A percentile compares a stretch with the other conserved stretches of the same genome.
Conservation (phyloP, 1,139 yeast genomes). For the Debaryomyces sp. region DNA sequence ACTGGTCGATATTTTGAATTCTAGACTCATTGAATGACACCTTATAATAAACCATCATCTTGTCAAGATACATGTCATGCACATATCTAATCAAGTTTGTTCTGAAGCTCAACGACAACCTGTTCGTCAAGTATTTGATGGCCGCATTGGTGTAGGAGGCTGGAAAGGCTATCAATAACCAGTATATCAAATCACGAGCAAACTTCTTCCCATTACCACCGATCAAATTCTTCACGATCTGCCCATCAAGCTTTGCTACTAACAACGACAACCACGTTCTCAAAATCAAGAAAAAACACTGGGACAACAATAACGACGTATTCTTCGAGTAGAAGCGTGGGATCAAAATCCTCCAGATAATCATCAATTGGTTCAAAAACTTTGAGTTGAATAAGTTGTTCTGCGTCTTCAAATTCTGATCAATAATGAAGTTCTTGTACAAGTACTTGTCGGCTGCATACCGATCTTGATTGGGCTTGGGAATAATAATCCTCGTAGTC, state of each 20-base stretch:
- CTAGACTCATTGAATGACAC: constrained; percentile 50
- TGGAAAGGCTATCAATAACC: constrained; percentile 91
- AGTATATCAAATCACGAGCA: constrained; percentile 73
- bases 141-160: constrained; percentile 93
- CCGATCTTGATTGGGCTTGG: constrained; percentile 58
- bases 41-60: constrained; percentile 81
- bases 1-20: constrained; percentile 65
- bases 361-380: constrained; percentile 71
- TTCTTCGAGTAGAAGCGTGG: constrained; percentile 75
- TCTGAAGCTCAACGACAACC: constrained; percentile 81
- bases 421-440: constrained; percentile 54
- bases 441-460: constrained; percentile 71
- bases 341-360: constrained; percentile 80
- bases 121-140: constrained; percentile 76
- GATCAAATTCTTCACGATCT: constrained; percentile 85
- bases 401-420: constrained; percentile 36
- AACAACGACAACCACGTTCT: constrained; percentile 87
- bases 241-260: constrained; percentile 90
- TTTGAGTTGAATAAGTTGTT: constrained; percentile 58
- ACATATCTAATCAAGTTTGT: constrained; percentile 82
- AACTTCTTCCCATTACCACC: constrained; percentile 81
- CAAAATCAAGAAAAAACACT: constrained; percentile 72
- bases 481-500: constrained; percentile 52
- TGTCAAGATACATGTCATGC: constrained; percentile 87
- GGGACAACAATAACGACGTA: constrained; percentile 65